Evolutionary conservation across 2,329 filamentous ascomycete genomes (phyloP).

Genomic region (Ceratocystis cacaofunesta): DNA sequence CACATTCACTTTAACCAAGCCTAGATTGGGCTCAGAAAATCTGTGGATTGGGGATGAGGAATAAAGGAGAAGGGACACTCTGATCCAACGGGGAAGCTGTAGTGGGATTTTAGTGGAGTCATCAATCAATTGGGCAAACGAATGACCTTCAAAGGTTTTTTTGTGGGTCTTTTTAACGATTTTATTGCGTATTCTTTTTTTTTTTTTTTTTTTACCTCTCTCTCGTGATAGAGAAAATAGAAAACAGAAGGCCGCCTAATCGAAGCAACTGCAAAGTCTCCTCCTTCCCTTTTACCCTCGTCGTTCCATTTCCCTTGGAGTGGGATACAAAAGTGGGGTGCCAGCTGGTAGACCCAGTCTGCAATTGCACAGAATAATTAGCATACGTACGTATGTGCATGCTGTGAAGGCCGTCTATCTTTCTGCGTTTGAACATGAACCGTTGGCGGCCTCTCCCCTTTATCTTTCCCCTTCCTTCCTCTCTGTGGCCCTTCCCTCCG

Average conservation of each 20-base stretch:
- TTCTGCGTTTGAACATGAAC: no score
- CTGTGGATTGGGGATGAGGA: no score
- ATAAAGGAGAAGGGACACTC: not conserved
- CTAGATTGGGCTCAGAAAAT: no score
- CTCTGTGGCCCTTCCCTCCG: not conserved
- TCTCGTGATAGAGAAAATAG: not conserved
- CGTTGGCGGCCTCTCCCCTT: not conserved
- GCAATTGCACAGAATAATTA: no score
- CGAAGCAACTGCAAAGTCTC: not conserved
- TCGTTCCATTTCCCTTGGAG: not conserved
- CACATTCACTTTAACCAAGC: no score
- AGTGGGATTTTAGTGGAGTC: not conserved
- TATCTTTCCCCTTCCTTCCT: not conserved
- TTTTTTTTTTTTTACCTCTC: not conserved
- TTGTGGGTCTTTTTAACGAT: not conserved
- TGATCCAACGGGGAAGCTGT: not conserved
- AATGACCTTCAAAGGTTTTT: not conserved
- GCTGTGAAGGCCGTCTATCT: no score
- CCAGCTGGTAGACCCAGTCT: no score
- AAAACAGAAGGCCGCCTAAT: not conserved
- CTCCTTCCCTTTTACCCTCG: not conserved
- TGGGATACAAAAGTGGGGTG: not conserved
- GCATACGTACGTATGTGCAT: no score
- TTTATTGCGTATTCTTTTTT: not conserved
- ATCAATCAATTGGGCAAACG: not conserved